These are phyloP conservation scores for Balansia obtecta DNA, from an alignment of 2,329 filamentous ascomycete genomes.

Conservation along the genomic window DNA sequence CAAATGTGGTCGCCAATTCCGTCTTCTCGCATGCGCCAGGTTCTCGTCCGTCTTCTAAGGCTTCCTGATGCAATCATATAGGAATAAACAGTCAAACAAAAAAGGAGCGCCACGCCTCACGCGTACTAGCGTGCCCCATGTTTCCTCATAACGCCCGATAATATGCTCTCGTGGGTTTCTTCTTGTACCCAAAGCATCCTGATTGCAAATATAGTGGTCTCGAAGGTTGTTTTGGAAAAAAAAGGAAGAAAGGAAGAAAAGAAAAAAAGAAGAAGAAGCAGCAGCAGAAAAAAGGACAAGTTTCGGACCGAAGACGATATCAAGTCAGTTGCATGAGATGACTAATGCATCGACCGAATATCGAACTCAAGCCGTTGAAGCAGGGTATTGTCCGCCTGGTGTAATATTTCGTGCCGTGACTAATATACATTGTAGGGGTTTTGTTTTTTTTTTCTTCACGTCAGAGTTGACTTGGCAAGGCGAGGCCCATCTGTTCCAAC, in stretches of 20 bases:
- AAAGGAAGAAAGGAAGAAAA: no score
- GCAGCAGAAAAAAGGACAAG: background rate
- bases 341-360: background rate
- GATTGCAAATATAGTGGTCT: background rate
- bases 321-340: background rate
- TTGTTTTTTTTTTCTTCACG: no score
- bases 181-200: background rate
- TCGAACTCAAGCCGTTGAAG: background rate
- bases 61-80: slow-evolving; percentile 1
- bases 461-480: background rate
- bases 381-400: background rate
- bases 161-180: background rate
- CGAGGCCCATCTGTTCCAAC: background rate
- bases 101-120: background rate
- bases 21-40: background rate
- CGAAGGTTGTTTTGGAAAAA: background rate
- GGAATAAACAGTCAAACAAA: background rate
- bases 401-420: background rate
- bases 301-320: no score
- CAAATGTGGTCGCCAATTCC: background rate
- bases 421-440: background rate
- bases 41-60: background rate
- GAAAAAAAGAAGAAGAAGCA: background rate
- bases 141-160: background rate
- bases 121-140: background rate